Conservation (phyloP, 192 early-diverging fungal genomes). For the Coemansia guatemalensis region DNA sequence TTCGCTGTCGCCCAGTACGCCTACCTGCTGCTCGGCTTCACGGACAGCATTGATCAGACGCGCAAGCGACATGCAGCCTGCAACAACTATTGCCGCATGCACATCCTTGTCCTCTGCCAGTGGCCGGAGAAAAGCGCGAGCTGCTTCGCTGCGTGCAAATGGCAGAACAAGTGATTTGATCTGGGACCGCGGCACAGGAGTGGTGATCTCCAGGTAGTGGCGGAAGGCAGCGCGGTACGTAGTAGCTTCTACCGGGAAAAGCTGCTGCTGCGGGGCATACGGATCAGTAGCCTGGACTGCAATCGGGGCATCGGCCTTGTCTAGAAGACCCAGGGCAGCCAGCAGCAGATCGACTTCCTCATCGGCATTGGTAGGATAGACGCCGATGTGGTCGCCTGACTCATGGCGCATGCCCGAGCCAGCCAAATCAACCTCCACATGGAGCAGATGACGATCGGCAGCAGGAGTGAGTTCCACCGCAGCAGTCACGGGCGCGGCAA, state of each 20-base stretch:
- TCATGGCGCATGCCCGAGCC: conserved; percentile 83
- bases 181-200: conserved; percentile 67
- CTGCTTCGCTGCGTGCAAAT: conserved; percentile 58
- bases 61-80: conserved; percentile 67
- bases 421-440: conserved; percentile 89
- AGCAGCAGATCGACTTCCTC: conserved; percentile 70
- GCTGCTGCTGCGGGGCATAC: conserved; percentile 71
- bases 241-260: conserved; percentile 86
- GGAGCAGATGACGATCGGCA: conserved; percentile 80
- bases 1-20: conserved; percentile 24
- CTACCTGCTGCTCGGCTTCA: conserved; percentile 35
- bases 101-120: conserved; percentile 71
- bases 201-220: conserved; percentile 88
- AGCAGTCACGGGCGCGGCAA: conserved; percentile 62
- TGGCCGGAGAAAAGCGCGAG: conserved; percentile 52
- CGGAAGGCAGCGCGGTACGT: conserved; percentile 84
- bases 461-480: conserved; percentile 68
- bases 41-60: conserved; percentile 74
- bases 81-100: conserved; percentile 59
- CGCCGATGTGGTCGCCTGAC: conserved; percentile 93
- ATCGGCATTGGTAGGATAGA: conserved; percentile 88
- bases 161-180: conserved; percentile 61
- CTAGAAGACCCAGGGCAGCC: conserved; percentile 58
- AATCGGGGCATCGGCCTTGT: conserved; percentile 69
- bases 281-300: conserved; percentile 70